Evolutionary conservation across 2,329 filamentous ascomycete species (phyloP).

Genomic region (Hirsutella thompsonii): DNA sequence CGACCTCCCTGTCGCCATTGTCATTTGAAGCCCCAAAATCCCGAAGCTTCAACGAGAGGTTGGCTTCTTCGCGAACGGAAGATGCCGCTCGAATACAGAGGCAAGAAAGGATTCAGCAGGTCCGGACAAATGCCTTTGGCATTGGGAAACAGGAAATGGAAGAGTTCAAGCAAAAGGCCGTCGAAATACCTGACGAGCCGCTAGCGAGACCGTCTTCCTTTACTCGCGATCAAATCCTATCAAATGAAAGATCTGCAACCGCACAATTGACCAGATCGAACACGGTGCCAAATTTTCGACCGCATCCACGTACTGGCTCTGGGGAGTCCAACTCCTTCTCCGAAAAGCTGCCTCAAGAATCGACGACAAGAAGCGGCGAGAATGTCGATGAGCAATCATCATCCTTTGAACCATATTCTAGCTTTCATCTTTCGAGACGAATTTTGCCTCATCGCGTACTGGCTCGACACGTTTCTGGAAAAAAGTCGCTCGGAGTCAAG

Average conservation of each 20-base stretch:
- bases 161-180: slow-evolving; percentile 42
- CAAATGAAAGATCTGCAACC: slow-evolving; percentile 11
- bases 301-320: slow-evolving; percentile 2
- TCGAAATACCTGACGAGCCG: slow-evolving; percentile 37
- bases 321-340: slow-evolving; percentile 6
- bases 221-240: slow-evolving; percentile 50
- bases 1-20: slow-evolving; percentile 9
- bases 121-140: slow-evolving; percentile 42
- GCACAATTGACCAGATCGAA: slow-evolving; percentile 28
- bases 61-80: slow-evolving; percentile 55
- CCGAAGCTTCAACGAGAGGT: slow-evolving; percentile 68
- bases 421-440: slow-evolving; percentile 69
- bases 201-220: slow-evolving; percentile 36
- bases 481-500: slow-evolving; percentile 65
- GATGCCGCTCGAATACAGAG: slow-evolving; percentile 38
- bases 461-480: slow-evolving; percentile 63
- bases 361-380: slow-evolving; percentile 7
- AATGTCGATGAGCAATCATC: slow-evolving; percentile 18
- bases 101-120: slow-evolving; percentile 36
- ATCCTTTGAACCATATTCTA: slow-evolving; percentile 77
- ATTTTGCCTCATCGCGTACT: slow-evolving; percentile 73
- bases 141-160: slow-evolving; percentile 47
- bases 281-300: slow-evolving; percentile 21
- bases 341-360: slow-evolving; percentile 5
- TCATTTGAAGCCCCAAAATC: slow-evolving; percentile 20